These are phyloP conservation scores for Coffea eugenioides DNA, from an alignment of 257 asterid species.

Conservation along the genomic window DNA sequence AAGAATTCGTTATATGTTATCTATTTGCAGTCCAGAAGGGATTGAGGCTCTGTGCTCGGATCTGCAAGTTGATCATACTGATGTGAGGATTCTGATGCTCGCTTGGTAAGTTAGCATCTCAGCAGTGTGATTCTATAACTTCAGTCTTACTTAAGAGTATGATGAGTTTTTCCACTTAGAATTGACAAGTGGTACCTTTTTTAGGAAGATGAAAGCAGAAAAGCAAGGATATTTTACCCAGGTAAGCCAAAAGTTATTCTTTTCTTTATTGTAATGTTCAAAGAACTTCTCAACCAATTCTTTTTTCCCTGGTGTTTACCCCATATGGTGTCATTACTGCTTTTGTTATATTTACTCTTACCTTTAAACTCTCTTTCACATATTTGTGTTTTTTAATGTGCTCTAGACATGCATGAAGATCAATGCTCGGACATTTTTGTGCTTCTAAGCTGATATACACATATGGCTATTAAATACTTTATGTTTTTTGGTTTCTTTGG, in stretches of 20 bases:
- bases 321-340: neutral
- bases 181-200: constrained; percentile 25
- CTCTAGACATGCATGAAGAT: neutral
- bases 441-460: neutral
- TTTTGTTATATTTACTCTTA: neutral
- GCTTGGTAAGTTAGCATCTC: constrained; percentile 65
- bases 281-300: constrained; percentile 1
- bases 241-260: constrained; percentile 40
- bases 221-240: constrained; percentile 90
- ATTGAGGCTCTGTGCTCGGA: constrained; percentile 81
- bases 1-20: neutral
- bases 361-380: neutral
- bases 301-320: neutral
- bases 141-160: constrained; percentile 8
- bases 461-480: neutral
- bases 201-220: constrained; percentile 91
- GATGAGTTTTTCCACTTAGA: constrained; percentile 7
- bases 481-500: neutral
- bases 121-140: constrained; percentile 5
- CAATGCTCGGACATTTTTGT: neutral
- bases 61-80: constrained; percentile 71
- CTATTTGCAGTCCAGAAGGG: constrained; percentile 76
- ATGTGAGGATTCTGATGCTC: constrained; percentile 78
- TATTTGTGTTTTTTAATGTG: neutral
- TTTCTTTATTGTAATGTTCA: constrained; percentile 4